A percentile compares a stretch with the other conserved stretches of the same genome.
phyloP scores from a whole-genome alignment of 345 rosid genomes.

The Cardiospermum halicacabum region DNA sequence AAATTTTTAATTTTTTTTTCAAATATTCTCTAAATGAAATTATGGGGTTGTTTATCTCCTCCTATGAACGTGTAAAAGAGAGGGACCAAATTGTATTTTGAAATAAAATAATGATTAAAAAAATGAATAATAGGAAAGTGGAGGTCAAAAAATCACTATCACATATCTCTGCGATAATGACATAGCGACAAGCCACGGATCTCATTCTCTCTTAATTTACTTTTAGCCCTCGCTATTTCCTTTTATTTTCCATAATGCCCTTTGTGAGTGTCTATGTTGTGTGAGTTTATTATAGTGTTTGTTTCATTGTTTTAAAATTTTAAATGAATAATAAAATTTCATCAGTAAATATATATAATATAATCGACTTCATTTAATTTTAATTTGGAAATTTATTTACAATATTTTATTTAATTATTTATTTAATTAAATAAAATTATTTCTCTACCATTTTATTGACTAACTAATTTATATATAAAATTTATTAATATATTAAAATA shows the following conservation, averaged over 20 bases:
- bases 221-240: constrained; percentile 3
- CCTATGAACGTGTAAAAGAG: neutral
- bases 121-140: neutral
- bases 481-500: no score
- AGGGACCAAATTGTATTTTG: neutral
- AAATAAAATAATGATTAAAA: neutral
- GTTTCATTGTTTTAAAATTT: no score
- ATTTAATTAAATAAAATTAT: no score
- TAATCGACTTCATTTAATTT: no score
- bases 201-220: constrained; percentile 39
- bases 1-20: neutral
- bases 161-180: constrained; percentile 62
- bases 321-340: no score
- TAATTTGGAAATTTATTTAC: no score
- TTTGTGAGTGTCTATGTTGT: no score
- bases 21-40: neutral
- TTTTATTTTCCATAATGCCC: constrained; percentile 8
- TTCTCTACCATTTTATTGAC: no score
- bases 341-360: no score
- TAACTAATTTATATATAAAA: no score
- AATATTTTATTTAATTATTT: no score
- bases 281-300: no score
- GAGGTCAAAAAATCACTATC: constrained; percentile 34
- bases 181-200: constrained; percentile 47
- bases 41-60: neutral